These are phyloP conservation scores for Fraxinus baroniana DNA, from an alignment of 305 asterid genomes.

Conservation along the genomic window DNA sequence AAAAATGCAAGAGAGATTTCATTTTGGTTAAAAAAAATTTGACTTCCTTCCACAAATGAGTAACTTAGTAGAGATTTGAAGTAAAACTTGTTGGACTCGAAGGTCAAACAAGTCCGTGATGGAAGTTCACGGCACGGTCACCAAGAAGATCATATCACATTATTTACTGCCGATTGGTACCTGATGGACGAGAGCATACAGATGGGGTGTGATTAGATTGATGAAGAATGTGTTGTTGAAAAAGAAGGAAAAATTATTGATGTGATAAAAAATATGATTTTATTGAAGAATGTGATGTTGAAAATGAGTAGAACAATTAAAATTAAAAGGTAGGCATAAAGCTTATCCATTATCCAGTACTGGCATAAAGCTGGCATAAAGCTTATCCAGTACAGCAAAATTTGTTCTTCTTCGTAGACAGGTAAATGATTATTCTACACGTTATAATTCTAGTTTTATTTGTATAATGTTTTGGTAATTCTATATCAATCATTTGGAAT, in stretches of 20 bases:
- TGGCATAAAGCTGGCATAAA: neutral
- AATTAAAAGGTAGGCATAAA: neutral
- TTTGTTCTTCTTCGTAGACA: neutral
- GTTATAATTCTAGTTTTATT: neutral
- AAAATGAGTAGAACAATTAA: too few relatives aligned
- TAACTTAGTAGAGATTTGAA: neutral
- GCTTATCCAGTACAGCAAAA: neutral
- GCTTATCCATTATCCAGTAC: neutral
- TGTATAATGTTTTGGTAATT: neutral
- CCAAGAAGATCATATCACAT: slow-evolving; percentile 10
- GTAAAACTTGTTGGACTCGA: too few relatives aligned
- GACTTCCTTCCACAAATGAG: too few relatives aligned
- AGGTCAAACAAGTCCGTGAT: slow-evolving; percentile 13
- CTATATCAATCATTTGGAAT: neutral
- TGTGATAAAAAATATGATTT: too few relatives aligned
- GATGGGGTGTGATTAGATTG: too few relatives aligned
- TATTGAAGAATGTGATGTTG: too few relatives aligned
- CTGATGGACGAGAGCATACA: neutral
- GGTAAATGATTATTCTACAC: neutral
- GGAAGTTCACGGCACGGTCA: slow-evolving; percentile 27
- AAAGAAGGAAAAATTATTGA: too few relatives aligned
- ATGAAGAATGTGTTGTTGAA: too few relatives aligned
- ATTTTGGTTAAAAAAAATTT: too few relatives aligned
- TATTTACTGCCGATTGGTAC: neutral
- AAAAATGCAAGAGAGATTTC: too few relatives aligned